These are phyloP conservation scores for Elongisporangium anandrum DNA, from an alignment of 352 stramenopile genomes.

Conservation along the genomic window DNA sequence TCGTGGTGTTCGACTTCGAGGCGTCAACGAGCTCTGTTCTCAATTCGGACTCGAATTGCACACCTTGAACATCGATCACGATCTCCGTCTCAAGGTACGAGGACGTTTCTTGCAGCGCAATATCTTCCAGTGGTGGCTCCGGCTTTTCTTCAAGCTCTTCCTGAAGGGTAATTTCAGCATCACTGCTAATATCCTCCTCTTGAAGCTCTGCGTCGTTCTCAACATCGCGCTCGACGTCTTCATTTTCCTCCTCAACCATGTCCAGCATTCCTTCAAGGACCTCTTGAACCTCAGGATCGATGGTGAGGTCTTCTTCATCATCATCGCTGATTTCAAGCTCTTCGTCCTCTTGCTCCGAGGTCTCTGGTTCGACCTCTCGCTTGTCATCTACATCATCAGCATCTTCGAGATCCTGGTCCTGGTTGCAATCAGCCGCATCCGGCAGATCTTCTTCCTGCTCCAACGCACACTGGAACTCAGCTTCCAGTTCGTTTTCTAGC, in stretches of 20 bases:
- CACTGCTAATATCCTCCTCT: constrained; percentile 5
- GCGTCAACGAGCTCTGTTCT: constrained; percentile 20
- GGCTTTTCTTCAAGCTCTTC: background rate
- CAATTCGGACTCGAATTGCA: constrained; percentile 13
- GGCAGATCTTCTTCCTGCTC: background rate
- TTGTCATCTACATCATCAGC: constrained; percentile 8
- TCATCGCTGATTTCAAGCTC: constrained; percentile 6
- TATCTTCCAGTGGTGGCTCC: background rate
- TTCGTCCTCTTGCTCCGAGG: constrained; percentile 6
- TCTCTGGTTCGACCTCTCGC: background rate
- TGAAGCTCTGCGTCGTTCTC: constrained; percentile 5
- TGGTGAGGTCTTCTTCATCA: constrained; percentile 5
- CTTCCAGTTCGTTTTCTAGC: constrained; percentile 8
- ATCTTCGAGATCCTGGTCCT: constrained; percentile 1
- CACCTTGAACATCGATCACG: constrained; percentile 1
- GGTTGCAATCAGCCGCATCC: background rate
- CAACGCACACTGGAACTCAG: background rate
- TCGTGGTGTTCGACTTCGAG: constrained; percentile 19
- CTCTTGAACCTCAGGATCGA: constrained; percentile 23
- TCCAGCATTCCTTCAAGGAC: constrained; percentile 20
- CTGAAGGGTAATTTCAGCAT: constrained; percentile 3
- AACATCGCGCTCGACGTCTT: constrained; percentile 10
- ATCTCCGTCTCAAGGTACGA: constrained; percentile 2
- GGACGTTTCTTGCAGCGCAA: background rate
- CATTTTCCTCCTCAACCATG: constrained; percentile 13